phyloP scores from a whole-genome alignment of 352 stramenopile genomes.

The Phytopythium mirpurense region DNA sequence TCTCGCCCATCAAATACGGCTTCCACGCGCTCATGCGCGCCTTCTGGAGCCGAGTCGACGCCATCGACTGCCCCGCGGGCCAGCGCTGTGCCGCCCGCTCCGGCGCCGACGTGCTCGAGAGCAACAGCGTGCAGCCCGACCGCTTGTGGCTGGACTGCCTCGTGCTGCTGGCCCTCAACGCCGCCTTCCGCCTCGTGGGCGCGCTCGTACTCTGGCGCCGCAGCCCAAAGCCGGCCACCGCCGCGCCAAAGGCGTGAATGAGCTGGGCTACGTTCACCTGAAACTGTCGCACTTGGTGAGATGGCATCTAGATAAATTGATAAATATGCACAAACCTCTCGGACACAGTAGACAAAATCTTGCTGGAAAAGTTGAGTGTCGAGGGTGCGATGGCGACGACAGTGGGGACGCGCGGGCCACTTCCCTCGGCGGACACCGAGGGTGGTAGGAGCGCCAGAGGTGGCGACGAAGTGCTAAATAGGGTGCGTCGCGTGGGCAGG shows the following conservation, averaged over 20 bases:
- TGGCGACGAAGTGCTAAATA: conserved; percentile 19
- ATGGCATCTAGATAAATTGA: neutral
- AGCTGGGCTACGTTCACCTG: no score
- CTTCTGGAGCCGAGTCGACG: conserved; percentile 20
- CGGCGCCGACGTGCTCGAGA: conserved; percentile 23
- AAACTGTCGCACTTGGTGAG: neutral
- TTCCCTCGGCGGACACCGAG: neutral
- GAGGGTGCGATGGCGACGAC: neutral
- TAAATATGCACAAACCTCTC: neutral
- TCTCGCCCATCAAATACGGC: conserved; percentile 34
- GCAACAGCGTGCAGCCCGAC: conserved; percentile 14
- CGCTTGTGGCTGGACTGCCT: conserved; percentile 19
- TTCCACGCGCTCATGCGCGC: conserved; percentile 31
- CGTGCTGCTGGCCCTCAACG: conserved; percentile 23
- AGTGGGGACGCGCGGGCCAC: neutral
- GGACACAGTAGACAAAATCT: neutral
- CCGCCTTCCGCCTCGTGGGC: conserved; percentile 25
- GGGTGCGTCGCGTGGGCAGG: conserved; percentile 10
- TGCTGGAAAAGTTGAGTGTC: neutral
- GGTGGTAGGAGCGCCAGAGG: neutral
- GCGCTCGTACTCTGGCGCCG: conserved; percentile 22
- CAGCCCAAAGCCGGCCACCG: conserved; percentile 8
- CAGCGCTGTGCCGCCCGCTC: conserved; percentile 14
- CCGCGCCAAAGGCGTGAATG: neutral
- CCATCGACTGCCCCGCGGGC: conserved; percentile 17